A percentile compares a stretch with the other conserved stretches of the same genome.
Conservation (phyloP, 2,329 filamentous ascomycete species). For the Septoria linicola region DNA sequence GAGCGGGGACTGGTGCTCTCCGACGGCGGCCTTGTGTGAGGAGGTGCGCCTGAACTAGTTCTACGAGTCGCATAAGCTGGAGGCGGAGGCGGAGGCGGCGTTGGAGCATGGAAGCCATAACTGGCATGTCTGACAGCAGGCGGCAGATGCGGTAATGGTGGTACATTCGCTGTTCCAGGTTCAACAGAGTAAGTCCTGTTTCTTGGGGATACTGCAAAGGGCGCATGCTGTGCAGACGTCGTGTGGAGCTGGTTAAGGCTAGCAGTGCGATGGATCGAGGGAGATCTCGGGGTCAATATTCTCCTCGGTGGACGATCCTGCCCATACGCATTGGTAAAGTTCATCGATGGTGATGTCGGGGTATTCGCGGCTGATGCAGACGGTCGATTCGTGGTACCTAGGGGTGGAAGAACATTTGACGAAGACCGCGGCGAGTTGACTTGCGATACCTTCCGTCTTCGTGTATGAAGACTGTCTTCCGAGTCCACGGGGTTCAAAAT, state of each 20-base stretch:
- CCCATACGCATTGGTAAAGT: slow-evolving; percentile 7
- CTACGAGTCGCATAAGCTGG: slow-evolving; percentile 43
- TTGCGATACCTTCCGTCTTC: slow-evolving; percentile 46
- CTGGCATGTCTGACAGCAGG: slow-evolving; percentile 37
- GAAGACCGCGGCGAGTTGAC: slow-evolving; percentile 45
- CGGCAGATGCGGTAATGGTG: slow-evolving; percentile 50
- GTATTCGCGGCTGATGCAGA: slow-evolving; percentile 20
- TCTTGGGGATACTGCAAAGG: slow-evolving; percentile 46
- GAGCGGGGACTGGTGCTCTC: slow-evolving; percentile 49
- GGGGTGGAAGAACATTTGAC: slow-evolving; percentile 38
- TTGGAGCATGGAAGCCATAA: slow-evolving; percentile 39
- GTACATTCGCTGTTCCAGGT: slow-evolving; percentile 44
- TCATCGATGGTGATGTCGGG: slow-evolving; percentile 28
- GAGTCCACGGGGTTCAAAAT: slow-evolving; percentile 47
- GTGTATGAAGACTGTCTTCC: slow-evolving; percentile 37
- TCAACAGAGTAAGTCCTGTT: slow-evolving; percentile 47
- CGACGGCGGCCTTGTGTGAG: slow-evolving; percentile 29
- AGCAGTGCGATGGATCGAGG: slow-evolving; percentile 50
- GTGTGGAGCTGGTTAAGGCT: slow-evolving; percentile 50
- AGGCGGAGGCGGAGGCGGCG: slow-evolving; percentile 41
- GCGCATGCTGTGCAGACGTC: slow-evolving; percentile 46
- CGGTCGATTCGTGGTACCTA: slow-evolving; percentile 19
- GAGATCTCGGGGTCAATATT: slow-evolving; percentile 60
- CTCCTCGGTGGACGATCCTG: slow-evolving; percentile 39
- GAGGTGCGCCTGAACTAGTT: slow-evolving; percentile 33